Conservation (phyloP, 2,329 filamentous ascomycete genomes). For the Stachybotrys chlorohalonatus region DNA sequence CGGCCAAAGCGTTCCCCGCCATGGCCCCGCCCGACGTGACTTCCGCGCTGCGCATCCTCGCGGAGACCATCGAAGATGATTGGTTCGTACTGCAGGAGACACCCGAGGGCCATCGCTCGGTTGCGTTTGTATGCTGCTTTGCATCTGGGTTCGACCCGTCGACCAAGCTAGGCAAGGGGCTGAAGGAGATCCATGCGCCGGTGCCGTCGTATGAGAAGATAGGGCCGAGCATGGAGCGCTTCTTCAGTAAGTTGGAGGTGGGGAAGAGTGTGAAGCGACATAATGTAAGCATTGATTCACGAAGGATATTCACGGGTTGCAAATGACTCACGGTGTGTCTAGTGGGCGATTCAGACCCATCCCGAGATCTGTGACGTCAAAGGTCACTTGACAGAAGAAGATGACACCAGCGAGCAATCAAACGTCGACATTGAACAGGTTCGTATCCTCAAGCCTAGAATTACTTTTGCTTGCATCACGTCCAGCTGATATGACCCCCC, state of each 20-base stretch:
- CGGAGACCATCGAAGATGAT: slow-evolving; percentile 46
- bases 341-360: slow-evolving; percentile 42
- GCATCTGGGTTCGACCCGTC: slow-evolving; percentile 43
- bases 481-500: background rate
- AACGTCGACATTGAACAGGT: slow-evolving; percentile 29
- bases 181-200: slow-evolving; percentile 40
- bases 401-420: slow-evolving; percentile 23
- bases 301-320: background rate
- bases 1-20: slow-evolving; percentile 18
- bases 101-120: slow-evolving; percentile 28
- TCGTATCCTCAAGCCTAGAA: slow-evolving; percentile 1
- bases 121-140: slow-evolving; percentile 43
- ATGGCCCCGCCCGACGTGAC: slow-evolving; percentile 16
- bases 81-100: slow-evolving; percentile 39
- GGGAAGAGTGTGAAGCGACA: slow-evolving; percentile 37
- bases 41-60: slow-evolving; percentile 29
- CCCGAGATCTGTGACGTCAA: slow-evolving; percentile 28
- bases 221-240: slow-evolving; percentile 44
- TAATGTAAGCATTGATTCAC: slow-evolving; percentile 1
- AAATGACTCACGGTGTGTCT: background rate
- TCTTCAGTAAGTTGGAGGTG: slow-evolving; percentile 37
- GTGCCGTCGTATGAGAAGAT: slow-evolving; percentile 48
- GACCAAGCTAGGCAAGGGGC: slow-evolving; percentile 36
- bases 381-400: slow-evolving; percentile 21
- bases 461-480: no score